Evolutionary conservation across 2,329 filamentous ascomycete genomes (phyloP), one percentile per base, ranked within the genome.

Genomic region (Aspergillus oerlinghausenensis): DNA sequence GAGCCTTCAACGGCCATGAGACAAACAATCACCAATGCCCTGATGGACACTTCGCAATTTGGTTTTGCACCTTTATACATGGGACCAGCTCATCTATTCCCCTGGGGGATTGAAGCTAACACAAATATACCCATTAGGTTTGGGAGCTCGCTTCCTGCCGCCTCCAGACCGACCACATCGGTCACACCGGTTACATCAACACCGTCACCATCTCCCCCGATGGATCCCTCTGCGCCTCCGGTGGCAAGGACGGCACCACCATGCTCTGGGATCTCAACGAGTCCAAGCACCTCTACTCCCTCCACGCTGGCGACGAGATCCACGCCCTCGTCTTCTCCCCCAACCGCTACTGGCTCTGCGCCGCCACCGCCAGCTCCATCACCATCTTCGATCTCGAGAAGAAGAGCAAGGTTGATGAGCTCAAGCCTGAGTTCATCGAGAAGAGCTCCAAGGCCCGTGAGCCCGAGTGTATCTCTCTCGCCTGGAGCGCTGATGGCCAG

Each of bases 371-470:
- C 77, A 90, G 86, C 83, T 92, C 87, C 86, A 97, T 99, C 87
- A 97, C 97, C 87, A 97, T 99, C 86, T 99, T 99, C 84, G 94
- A 99, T 77, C 88, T 99, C 70, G 94, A 99, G 91, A 99, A 99
- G 92, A 99, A 99, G 92, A 95, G 88, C 89, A 97, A 97, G 89
- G 93, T 97, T 76, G 93, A 97, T 74, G 94, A 97, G 88, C 88
- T 99, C 80, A 97, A 96, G 89, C 93, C 93, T 70, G 94, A 99
- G 80, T 96, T 94, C 84, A 84, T 92, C 76, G 86, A 92, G 77
- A 88, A 92, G 77, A 90, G 92, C 84, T 96, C 96, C 91, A 97
- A 97, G 91, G 92, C 88, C 87, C 88, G 92, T 77, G 93, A 97
- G 82, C 94, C 94, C 72, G 93, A 97, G 88, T 97, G 93, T 80